Base-by-base conservation (phyloP, 2,329 filamentous ascomycete species). In the Fusarium nanum region DNA sequence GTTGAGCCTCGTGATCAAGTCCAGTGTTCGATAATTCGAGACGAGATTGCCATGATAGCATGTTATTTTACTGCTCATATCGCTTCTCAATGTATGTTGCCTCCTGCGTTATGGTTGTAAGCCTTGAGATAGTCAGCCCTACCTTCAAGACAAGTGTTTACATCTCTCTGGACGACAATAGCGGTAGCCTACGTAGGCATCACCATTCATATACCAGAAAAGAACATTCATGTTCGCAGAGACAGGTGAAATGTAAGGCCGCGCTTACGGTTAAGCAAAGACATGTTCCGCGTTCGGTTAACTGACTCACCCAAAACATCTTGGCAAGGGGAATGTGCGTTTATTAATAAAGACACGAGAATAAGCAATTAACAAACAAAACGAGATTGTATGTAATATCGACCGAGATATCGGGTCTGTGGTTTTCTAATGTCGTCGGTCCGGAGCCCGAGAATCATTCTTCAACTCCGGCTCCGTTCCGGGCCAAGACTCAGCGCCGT, bases 91-190 rank as follows among this genome's bases (percentile, higher is more conserved):
- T 9, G 18, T 32, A 10, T 22, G 20, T n/a, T 4, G n/a, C 11
- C 23, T 52, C 16, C 25, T 49, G 37, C 49, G 62, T 67, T 62
- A 61, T 54, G 11, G 11, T 10, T 61, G 62, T 14, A 49, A 55
- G 28, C 25, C 16, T 56, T 34, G 10, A 16, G 30, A 14, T 5
- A n/a, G 11, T 22, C 40, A 41, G 27, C 42, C 42, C 11, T 25
- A 34, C 23, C 23, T 41, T 57, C 14, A 66, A 66, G 63, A 60
- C 61, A 66, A 48, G 47, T 66, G 55, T 49, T 48, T 48, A 14
- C 22, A 60, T 54, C 5, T 54, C 27, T 23, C 2, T 66, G 37
- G 55, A 54, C 18, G 56, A 20, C 13, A 28, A 40, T 14, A 11
- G 22, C 11, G 7, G 9, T 5, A 7, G 25, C 23, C 22, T 13